Conservation (phyloP, 768 basidiomycete genomes). For the Tulasnella sp. region DNA sequence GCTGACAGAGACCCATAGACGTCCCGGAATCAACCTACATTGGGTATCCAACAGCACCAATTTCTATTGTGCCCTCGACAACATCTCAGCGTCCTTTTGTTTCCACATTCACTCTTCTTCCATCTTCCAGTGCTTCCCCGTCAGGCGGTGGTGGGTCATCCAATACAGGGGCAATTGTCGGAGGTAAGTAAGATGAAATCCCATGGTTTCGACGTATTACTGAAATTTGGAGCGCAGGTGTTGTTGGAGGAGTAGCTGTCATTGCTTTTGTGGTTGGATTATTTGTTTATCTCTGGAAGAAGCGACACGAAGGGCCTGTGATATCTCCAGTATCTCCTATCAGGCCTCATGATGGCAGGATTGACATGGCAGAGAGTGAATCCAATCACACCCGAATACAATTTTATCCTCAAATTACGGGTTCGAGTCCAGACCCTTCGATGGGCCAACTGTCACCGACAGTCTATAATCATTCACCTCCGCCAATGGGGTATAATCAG, state of each 20-base stretch:
- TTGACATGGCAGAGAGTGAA: no score
- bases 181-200: not conserved
- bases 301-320: no score
- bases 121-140: not conserved
- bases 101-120: no score
- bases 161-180: slow-evolving; percentile 2
- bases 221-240: not conserved
- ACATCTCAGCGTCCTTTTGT: not conserved
- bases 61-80: not conserved
- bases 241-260: slow-evolving; percentile 5
- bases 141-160: not conserved
- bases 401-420: no score
- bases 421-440: no score
- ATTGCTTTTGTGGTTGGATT: not conserved
- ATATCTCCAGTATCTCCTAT: no score
- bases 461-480: no score
- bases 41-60: slow-evolving; percentile 6
- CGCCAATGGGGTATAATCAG: no score
- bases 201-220: not conserved
- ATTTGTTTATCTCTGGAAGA: no score
- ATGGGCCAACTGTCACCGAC: no score
- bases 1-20: not conserved
- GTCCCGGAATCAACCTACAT: slow-evolving; percentile 11
- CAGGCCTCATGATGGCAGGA: no score
- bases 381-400: no score